A percentile compares a stretch with the other conserved stretches of the same genome.
These are phyloP conservation scores for Solanum megistacrolobum DNA, from an alignment of 257 asterid species.

Conservation along the genomic window DNA sequence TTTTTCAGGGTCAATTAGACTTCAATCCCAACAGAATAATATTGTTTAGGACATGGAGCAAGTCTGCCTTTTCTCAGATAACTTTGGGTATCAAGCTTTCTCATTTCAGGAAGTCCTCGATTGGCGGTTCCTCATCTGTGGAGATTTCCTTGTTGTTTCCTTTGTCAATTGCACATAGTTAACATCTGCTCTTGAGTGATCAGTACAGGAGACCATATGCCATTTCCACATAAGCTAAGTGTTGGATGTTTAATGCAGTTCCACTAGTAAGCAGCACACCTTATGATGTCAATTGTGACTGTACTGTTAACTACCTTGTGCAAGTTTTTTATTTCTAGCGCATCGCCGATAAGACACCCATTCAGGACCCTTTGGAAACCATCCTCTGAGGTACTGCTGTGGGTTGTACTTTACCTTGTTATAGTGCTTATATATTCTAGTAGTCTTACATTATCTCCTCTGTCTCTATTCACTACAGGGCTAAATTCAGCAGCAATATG, in stretches of 20 bases:
- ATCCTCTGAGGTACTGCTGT: slow-evolving; percentile 31
- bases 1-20: slow-evolving; percentile 46
- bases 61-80: slow-evolving; percentile 64
- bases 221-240: slow-evolving; percentile 35
- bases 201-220: slow-evolving; percentile 46
- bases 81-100: slow-evolving; percentile 47
- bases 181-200: slow-evolving; percentile 36
- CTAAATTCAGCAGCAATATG: background rate
- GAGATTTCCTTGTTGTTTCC: slow-evolving; percentile 75
- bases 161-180: slow-evolving; percentile 84
- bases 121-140: slow-evolving; percentile 68
- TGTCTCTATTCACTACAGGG: background rate
- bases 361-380: slow-evolving; percentile 36
- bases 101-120: slow-evolving; percentile 84
- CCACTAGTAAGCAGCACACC: slow-evolving; percentile 39
- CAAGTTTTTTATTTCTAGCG: slow-evolving; percentile 25
- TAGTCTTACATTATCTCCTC: background rate
- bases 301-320: slow-evolving; percentile 10
- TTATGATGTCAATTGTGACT: slow-evolving; percentile 4
- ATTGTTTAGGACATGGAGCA: slow-evolving; percentile 84
- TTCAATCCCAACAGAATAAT: slow-evolving; percentile 28
- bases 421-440: background rate
- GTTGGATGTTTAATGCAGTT: slow-evolving; percentile 41
- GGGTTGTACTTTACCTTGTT: background rate
- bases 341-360: slow-evolving; percentile 29